phyloP scores from a whole-genome alignment of 257 asterid species.

The Nicotiana tabacum region DNA sequence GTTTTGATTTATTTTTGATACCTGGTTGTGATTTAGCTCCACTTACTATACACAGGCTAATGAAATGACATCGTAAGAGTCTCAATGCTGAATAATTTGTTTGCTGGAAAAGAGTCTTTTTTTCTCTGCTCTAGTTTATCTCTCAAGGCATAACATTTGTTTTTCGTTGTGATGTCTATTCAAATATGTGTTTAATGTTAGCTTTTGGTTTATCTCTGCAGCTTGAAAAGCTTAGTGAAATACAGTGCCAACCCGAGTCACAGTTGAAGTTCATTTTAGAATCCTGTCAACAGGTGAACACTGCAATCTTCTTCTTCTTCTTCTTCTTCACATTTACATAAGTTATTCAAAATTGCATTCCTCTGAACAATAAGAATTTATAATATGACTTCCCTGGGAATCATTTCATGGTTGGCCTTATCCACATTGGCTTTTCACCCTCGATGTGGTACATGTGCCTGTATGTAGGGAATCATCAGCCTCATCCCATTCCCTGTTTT shows the following conservation, averaged over 20 bases:
- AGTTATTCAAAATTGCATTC: background rate
- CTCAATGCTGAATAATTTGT: background rate
- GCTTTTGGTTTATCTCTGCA: slow-evolving; percentile 26
- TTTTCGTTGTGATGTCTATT: background rate
- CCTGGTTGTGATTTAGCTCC: background rate
- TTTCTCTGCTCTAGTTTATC: background rate
- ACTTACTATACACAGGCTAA: background rate
- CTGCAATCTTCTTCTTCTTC: background rate
- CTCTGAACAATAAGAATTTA: background rate
- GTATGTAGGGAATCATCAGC: background rate
- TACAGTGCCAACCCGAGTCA: slow-evolving; percentile 81
- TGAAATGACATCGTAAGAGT: background rate
- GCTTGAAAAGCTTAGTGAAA: slow-evolving; percentile 92
- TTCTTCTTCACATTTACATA: background rate
- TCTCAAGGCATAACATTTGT: background rate
- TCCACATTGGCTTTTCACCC: background rate
- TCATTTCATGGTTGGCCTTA: background rate
- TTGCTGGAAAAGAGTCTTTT: background rate
- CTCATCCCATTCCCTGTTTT: background rate
- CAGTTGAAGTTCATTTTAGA: slow-evolving; percentile 82
- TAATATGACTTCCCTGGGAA: background rate
- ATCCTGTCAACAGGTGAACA: slow-evolving; percentile 93
- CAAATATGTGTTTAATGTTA: background rate
- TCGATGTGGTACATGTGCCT: background rate
- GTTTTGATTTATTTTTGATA: background rate